Evolutionary conservation across 177 flowering plant species (phyloP).

Genomic region (Telopea speciosissima): DNA sequence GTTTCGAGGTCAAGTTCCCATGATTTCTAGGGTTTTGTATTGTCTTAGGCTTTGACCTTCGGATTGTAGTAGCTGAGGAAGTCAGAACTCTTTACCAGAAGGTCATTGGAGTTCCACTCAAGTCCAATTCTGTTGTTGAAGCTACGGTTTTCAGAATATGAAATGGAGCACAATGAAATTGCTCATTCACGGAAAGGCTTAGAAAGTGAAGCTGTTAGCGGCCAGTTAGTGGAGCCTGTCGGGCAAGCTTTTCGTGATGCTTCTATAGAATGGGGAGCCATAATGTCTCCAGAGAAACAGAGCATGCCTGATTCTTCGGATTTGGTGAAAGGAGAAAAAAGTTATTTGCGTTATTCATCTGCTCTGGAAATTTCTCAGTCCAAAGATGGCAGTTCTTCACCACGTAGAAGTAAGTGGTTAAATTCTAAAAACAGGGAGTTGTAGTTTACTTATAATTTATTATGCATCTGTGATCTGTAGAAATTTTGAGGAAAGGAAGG

Average conservation of each 20-base stretch:
- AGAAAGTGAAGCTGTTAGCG: constrained; percentile 14
- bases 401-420: constrained; percentile 27
- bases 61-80: neutral
- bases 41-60: neutral
- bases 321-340: constrained; percentile 4
- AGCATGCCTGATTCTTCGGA: constrained; percentile 7
- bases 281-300: constrained; percentile 4
- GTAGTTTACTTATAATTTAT: neutral
- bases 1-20: neutral
- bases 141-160: constrained; percentile 1
- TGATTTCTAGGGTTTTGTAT: neutral
- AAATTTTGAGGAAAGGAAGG: neutral
- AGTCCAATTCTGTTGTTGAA: neutral
- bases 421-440: neutral
- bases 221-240: constrained; percentile 2
- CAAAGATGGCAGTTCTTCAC: constrained; percentile 21
- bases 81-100: neutral
- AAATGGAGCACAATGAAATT: constrained; percentile 39
- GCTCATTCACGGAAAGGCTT: constrained; percentile 14
- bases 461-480: neutral
- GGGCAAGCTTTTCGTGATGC: constrained; percentile 6
- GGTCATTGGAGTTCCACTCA: neutral
- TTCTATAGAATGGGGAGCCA: constrained; percentile 7
- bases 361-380: constrained; percentile 23
- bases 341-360: constrained; percentile 11